Percentiles rank a stretch among this genome's conserved stretches.
These are phyloP conservation scores for Globisporangium yorkense DNA, from an alignment of 352 stramenopile species.

Conservation along the genomic window DNA sequence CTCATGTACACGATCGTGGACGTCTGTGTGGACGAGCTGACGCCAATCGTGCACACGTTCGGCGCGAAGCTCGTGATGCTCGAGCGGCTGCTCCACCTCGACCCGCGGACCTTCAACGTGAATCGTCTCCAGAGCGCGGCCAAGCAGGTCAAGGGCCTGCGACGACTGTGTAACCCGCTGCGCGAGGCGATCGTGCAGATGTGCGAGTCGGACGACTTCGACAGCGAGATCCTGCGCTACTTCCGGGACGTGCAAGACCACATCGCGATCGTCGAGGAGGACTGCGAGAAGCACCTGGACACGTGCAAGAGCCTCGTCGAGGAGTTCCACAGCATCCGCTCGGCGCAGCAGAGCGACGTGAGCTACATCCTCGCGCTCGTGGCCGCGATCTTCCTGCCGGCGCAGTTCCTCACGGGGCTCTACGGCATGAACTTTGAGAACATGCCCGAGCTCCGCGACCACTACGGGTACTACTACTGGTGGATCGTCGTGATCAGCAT, in stretches of 20 bases:
- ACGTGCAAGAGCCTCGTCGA: constrained; percentile 59
- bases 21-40: constrained; percentile 74
- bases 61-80: constrained; percentile 72
- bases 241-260: constrained; percentile 85
- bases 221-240: constrained; percentile 67
- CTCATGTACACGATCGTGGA: constrained; percentile 80
- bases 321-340: constrained; percentile 61
- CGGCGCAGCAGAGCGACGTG: constrained; percentile 62
- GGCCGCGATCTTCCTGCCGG: constrained; percentile 74
- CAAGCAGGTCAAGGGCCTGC: constrained; percentile 74
- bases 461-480: constrained; percentile 78
- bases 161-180: constrained; percentile 66
- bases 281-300: constrained; percentile 75
- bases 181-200: constrained; percentile 71
- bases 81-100: constrained; percentile 47
- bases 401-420: constrained; percentile 83
- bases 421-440: constrained; percentile 89
- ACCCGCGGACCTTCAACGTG: constrained; percentile 52
- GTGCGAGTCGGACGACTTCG: constrained; percentile 62
- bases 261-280: constrained; percentile 71
- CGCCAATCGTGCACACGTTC: constrained; percentile 67
- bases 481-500: constrained; percentile 60
- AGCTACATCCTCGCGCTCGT: constrained; percentile 81
- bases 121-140: constrained; percentile 46
- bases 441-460: constrained; percentile 78